Conservation (phyloP, 1,139 yeast species). For the Lodderomyces metapsilosis region DNA sequence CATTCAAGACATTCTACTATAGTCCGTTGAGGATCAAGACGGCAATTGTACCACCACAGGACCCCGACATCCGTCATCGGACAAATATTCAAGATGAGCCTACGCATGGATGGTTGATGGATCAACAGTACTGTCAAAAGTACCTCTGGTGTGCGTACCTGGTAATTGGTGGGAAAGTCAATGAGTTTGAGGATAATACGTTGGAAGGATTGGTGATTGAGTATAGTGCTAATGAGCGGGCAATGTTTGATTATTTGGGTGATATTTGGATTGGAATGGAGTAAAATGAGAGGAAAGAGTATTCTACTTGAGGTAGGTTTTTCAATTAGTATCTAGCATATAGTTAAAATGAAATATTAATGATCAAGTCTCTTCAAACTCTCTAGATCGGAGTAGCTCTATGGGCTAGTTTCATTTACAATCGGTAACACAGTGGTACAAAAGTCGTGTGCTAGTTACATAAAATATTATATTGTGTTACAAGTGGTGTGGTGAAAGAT, state of each 20-base stretch:
- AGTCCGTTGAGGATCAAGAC: slow-evolving; percentile 23
- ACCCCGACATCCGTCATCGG: slow-evolving; percentile 13
- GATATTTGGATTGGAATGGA: slow-evolving; percentile 37
- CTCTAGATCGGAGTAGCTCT: too few species aligned
- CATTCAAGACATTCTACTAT: slow-evolving; percentile 22
- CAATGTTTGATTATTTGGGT: slow-evolving; percentile 29
- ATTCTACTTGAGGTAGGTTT: too few species aligned
- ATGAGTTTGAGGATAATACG: slow-evolving; percentile 22
- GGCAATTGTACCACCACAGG: slow-evolving; percentile 34
- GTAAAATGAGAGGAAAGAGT: too few species aligned
- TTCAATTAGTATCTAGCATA: too few species aligned
- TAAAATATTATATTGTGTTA: too few species aligned
- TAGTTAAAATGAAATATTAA: too few species aligned
- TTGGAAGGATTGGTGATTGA: slow-evolving; percentile 25
- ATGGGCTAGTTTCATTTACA: too few species aligned
- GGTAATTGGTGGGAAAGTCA: slow-evolving; percentile 36
- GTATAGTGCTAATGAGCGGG: slow-evolving; percentile 21
- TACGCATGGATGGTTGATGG: slow-evolving; percentile 28
- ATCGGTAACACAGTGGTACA: too few species aligned
- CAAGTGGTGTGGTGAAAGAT: too few species aligned
- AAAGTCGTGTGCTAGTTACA: too few species aligned
- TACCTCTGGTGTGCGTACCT: slow-evolving; percentile 48
- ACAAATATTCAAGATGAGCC: slow-evolving; percentile 30
- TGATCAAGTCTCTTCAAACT: too few species aligned
- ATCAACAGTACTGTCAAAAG: slow-evolving; percentile 31